Conservation (phyloP, 1,284 basidiomycete species). For the Prillingera fragicola region DNA sequence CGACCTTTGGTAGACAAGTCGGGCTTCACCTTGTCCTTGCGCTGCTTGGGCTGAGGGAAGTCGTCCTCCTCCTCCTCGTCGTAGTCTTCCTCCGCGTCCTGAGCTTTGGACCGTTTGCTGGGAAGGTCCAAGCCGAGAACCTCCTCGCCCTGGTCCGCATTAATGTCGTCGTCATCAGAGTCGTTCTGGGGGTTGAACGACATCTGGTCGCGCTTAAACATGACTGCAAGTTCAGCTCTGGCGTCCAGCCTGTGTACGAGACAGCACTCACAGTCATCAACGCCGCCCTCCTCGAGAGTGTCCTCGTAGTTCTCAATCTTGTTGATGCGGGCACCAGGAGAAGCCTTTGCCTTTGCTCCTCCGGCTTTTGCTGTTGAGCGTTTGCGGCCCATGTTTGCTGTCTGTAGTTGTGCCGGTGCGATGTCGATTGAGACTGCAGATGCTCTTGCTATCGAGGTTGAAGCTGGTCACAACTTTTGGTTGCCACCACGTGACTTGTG, state of each 20-base stretch:
- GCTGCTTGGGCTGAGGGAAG: slow-evolving; percentile 16
- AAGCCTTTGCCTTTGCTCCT: slow-evolving; percentile 20
- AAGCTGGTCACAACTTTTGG: slow-evolving; percentile 20
- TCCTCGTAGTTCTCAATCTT: slow-evolving; percentile 47
- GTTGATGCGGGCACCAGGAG: slow-evolving; percentile 31
- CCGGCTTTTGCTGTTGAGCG: slow-evolving; percentile 41
- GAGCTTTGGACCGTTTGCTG: slow-evolving; percentile 24
- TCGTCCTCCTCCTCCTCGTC: slow-evolving; percentile 37
- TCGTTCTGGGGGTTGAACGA: slow-evolving; percentile 63
- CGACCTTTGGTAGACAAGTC: slow-evolving; percentile 41
- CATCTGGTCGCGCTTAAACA: slow-evolving; percentile 64
- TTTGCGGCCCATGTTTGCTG: slow-evolving; percentile 23
- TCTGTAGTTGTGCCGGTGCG: not conserved
- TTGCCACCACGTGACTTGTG: slow-evolving; percentile 12
- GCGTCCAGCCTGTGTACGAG: slow-evolving; percentile 21
- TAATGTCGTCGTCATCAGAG: slow-evolving; percentile 41
- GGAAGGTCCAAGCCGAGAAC: slow-evolving; percentile 58
- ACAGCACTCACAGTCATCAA: slow-evolving; percentile 47
- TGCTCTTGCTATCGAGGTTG: not conserved
- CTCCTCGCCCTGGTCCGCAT: slow-evolving; percentile 54
- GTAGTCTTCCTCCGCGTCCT: slow-evolving; percentile 45
- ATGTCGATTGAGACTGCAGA: not conserved
- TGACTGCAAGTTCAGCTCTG: slow-evolving; percentile 30
- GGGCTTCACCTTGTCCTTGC: slow-evolving; percentile 47
- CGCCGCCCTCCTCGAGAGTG: slow-evolving; percentile 47